Percentiles rank a stretch among this genome's conserved stretches.
These are phyloP conservation scores for Inga oerstediana DNA, from an alignment of 306 rosid species.

Conservation along the genomic window DNA sequence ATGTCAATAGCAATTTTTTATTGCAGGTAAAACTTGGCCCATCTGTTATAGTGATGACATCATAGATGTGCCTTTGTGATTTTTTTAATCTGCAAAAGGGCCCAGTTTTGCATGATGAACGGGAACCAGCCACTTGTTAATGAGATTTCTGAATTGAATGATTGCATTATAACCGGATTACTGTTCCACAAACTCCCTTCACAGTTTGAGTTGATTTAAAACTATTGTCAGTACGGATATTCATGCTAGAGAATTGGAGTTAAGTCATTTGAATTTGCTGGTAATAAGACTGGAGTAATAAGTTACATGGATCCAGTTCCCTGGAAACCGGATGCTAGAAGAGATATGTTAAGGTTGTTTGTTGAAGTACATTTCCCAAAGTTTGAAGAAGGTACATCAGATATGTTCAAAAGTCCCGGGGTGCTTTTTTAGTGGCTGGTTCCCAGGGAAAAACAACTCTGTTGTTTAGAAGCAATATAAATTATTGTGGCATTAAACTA, in stretches of 20 bases:
- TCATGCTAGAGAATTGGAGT: constrained; percentile 44
- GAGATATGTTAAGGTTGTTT: background rate
- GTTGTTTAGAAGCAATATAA: constrained; percentile 30
- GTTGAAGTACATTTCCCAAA: constrained; percentile 26
- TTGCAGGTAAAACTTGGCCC: constrained; percentile 81
- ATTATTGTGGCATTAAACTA: constrained; percentile 34
- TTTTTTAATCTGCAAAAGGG: constrained; percentile 50
- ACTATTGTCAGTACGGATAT: constrained; percentile 36
- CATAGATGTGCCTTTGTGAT: constrained; percentile 54
- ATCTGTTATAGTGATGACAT: constrained; percentile 50
- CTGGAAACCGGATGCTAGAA: constrained; percentile 30
- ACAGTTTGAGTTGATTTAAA: constrained; percentile 39
- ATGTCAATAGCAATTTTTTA: constrained; percentile 5
- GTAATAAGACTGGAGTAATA: constrained; percentile 28
- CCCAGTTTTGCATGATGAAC: constrained; percentile 55
- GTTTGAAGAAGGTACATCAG: constrained; percentile 15
- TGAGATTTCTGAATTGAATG: constrained; percentile 59
- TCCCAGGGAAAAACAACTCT: constrained; percentile 29
- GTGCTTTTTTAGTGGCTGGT: constrained; percentile 29
- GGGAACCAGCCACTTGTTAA: constrained; percentile 47
- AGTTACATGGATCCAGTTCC: constrained; percentile 30
- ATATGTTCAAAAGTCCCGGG: constrained; percentile 23
- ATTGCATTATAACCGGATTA: constrained; percentile 46
- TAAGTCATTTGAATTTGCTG: constrained; percentile 32
- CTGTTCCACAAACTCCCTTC: constrained; percentile 38